Evolutionary conservation across 1,284 basidiomycete species (phyloP).

Genomic region (Naganishia sp.): DNA sequence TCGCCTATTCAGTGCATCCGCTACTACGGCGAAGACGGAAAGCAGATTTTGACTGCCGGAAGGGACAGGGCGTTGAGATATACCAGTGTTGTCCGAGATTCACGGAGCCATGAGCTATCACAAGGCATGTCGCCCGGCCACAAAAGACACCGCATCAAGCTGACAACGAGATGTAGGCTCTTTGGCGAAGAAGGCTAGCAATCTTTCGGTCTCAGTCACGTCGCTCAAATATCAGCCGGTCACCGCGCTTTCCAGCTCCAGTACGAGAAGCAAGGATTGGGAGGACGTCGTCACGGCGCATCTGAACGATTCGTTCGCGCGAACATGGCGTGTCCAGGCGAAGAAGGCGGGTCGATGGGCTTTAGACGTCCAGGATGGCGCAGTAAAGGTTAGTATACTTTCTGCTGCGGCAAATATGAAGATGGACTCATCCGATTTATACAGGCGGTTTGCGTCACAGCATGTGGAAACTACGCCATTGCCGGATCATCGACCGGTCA

Average conservation of each 20-base stretch:
- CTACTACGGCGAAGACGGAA: constrained; percentile 95
- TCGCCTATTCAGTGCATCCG: constrained; percentile 87
- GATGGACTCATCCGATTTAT: constrained; percentile 6
- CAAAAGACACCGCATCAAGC: constrained; percentile 2
- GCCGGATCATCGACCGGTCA: constrained; percentile 75
- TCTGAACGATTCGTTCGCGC: constrained; percentile 72
- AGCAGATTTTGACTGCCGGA: constrained; percentile 80
- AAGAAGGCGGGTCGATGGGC: constrained; percentile 73
- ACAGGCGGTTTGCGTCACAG: constrained; percentile 83
- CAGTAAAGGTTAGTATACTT: constrained; percentile 45
- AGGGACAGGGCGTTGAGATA: constrained; percentile 83
- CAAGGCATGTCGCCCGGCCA: constrained; percentile 65
- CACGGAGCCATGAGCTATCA: constrained; percentile 87
- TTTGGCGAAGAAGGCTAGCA: constrained; percentile 78
- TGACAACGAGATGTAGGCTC: constrained; percentile 60
- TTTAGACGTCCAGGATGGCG: constrained; percentile 56
- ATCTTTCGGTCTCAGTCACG: constrained; percentile 73
- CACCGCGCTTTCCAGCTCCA: constrained; percentile 74
- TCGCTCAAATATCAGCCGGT: constrained; percentile 80
- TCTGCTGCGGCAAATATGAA: not conserved
- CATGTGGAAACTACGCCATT: constrained; percentile 94
- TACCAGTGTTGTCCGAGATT: constrained; percentile 90
- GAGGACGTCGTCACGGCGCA: constrained; percentile 93
- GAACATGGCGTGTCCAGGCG: constrained; percentile 82
- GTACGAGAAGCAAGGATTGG: constrained; percentile 89